Evolutionary conservation across 2,329 filamentous ascomycete species (phyloP).

Genomic region (Colletotrichum cuscutae): DNA sequence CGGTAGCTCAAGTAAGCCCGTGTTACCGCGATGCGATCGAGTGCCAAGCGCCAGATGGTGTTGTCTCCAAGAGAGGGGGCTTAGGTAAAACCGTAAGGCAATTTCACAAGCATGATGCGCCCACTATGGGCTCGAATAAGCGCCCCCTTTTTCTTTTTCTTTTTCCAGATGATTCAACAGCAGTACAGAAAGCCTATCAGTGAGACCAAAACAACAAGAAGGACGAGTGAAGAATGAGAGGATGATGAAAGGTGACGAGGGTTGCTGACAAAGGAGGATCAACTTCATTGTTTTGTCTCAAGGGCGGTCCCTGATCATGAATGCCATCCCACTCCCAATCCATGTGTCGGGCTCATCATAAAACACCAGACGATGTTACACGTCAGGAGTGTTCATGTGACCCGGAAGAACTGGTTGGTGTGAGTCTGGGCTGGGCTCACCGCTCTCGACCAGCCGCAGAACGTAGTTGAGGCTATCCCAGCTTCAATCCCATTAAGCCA

Average conservation of each 20-base stretch:
- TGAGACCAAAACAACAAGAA: background rate
- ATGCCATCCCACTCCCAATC: constrained; percentile 17
- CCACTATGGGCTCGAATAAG: background rate
- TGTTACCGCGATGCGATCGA: constrained; percentile 5
- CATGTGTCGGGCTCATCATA: background rate
- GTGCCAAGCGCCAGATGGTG: background rate
- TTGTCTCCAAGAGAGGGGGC: background rate
- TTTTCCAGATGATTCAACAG: background rate
- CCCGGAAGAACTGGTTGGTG: constrained; percentile 3
- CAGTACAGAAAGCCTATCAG: background rate
- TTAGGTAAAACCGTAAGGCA: constrained; percentile 7
- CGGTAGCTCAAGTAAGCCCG: constrained; percentile 27
- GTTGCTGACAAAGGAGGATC: background rate
- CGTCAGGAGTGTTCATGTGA: constrained; percentile 21
- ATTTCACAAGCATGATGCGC: background rate
- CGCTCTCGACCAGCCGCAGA: constrained; percentile 3
- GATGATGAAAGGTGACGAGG: background rate
- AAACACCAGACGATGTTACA: constrained; percentile 24
- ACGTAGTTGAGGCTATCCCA: constrained; percentile 28
- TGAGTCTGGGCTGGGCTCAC: constrained; percentile 4
- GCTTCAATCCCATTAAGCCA: background rate
- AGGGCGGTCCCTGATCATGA: background rate
- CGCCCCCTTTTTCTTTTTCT: background rate
- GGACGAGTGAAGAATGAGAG: background rate
- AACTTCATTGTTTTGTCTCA: background rate